A percentile compares a stretch with the other conserved stretches of the same genome.
Evolutionary conservation across 805 yeast genomes (phyloP).

Genomic region (Zygoascus flipseniorum): DNA sequence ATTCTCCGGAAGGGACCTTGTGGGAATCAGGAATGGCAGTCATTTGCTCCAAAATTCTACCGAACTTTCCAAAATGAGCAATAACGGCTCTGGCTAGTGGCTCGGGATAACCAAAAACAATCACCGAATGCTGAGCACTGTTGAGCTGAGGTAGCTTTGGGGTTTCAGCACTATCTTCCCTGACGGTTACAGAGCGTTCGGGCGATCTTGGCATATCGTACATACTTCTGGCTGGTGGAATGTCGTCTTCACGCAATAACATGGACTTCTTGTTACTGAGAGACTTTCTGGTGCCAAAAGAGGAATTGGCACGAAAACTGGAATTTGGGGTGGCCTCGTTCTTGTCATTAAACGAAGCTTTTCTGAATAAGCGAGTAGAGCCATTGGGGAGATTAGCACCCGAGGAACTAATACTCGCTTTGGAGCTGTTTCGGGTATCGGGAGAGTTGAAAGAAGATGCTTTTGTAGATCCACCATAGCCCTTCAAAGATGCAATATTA

Average conservation of each 20-base stretch:
- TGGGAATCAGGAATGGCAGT: slow-evolving; percentile 32
- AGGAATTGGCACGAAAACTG: slow-evolving; percentile 9
- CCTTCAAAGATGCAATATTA: not conserved
- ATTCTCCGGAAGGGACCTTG: slow-evolving; percentile 17
- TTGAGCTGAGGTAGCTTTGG: not conserved
- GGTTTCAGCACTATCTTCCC: not conserved
- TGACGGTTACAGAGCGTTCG: not conserved
- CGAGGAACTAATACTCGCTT: not conserved
- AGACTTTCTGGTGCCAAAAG: slow-evolving; percentile 23
- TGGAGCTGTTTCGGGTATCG: not conserved
- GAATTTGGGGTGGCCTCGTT: not conserved
- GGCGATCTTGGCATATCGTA: slow-evolving; percentile 14
- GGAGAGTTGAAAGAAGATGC: not conserved
- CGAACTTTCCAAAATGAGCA: slow-evolving; percentile 69
- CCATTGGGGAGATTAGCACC: not conserved
- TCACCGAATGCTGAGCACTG: slow-evolving; percentile 39
- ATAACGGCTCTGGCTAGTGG: slow-evolving; percentile 57
- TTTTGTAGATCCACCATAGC: not conserved
- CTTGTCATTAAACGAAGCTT: not conserved
- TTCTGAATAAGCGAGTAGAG: not conserved
- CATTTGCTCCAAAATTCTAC: slow-evolving; percentile 69
- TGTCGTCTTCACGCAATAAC: slow-evolving; percentile 15
- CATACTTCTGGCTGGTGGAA: slow-evolving; percentile 17
- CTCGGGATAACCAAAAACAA: slow-evolving; percentile 87
- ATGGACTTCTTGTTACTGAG: slow-evolving; percentile 10